Evolutionary conservation across 1,284 basidiomycete genomes (phyloP).

Genomic region (Pseudozyma sp.): DNA sequence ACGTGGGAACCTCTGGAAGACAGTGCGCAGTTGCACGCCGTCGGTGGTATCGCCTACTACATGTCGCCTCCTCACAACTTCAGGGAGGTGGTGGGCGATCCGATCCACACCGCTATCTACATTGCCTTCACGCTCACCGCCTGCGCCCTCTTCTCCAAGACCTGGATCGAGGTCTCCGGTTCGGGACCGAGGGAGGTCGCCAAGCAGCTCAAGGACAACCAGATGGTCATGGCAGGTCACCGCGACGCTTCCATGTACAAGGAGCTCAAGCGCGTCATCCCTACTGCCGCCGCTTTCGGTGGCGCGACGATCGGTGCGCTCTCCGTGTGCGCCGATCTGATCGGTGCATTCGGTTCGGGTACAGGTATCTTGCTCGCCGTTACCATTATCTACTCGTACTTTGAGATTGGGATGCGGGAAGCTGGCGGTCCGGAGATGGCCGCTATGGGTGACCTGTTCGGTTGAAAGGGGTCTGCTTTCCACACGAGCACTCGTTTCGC

Average conservation of each 20-base stretch:
- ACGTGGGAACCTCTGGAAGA: conserved; percentile 98
- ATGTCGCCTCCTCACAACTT: conserved; percentile 95
- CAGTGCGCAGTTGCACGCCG: conserved; percentile 88
- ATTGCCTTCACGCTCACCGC: conserved; percentile 91
- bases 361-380: conserved; percentile 98
- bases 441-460: conserved; percentile 70
- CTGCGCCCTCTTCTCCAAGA: conserved; percentile 97
- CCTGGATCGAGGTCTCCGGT: conserved; percentile 98
- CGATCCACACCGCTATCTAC: conserved; percentile 92
- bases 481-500: too few species aligned
- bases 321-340: conserved; percentile 93
- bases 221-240: conserved; percentile 98
- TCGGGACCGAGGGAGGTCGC: conserved; percentile 94
- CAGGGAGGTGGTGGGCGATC: conserved; percentile 86
- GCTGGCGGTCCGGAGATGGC: conserved; percentile 71
- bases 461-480: conserved; percentile 23
- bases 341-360: conserved; percentile 94
- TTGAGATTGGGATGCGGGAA: conserved; percentile 72
- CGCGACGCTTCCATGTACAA: conserved; percentile 98
- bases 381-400: conserved; percentile 87
- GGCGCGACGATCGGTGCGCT: conserved; percentile 93
- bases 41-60: conserved; percentile 95
- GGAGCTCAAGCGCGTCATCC: conserved; percentile 96
- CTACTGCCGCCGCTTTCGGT: conserved; percentile 95
- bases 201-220: conserved; percentile 98